Conservation (phyloP, 1,139 yeast genomes). For the Eremothecium sinecaudum region DNA sequence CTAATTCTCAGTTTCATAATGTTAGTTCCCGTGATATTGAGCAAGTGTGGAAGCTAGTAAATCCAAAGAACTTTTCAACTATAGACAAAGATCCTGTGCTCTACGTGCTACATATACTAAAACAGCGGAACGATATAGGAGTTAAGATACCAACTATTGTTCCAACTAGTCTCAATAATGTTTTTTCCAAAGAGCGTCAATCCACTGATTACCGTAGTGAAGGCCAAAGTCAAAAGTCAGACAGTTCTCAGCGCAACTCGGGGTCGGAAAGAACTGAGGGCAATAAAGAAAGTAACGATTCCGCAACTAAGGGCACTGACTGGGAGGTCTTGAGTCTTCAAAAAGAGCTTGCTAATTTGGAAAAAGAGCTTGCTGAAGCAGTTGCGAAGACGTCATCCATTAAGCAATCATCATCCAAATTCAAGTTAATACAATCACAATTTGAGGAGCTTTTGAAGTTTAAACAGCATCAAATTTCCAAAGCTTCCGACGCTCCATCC, state of each 20-base stretch:
- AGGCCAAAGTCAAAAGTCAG: constrained; percentile 36
- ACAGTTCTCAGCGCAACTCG: constrained; percentile 25
- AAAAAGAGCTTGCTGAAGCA: constrained; percentile 50
- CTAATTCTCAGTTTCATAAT: constrained; percentile 57
- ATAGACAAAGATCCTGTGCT: constrained; percentile 90
- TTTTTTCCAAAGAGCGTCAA: constrained; percentile 80
- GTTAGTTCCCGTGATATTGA: constrained; percentile 84
- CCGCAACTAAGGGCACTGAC: constrained; percentile 61
- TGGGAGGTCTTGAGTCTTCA: constrained; percentile 84
- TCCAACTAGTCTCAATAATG: constrained; percentile 86
- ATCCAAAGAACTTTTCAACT: constrained; percentile 77
- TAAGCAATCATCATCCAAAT: constrained; percentile 20
- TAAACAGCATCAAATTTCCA: constrained; percentile 40
- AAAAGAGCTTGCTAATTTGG: constrained; percentile 69
- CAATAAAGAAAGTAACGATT: constrained; percentile 56
- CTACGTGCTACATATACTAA: constrained; percentile 80
- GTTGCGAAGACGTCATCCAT: constrained; percentile 37
- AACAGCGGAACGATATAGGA: constrained; percentile 74
- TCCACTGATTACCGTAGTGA: constrained; percentile 56
- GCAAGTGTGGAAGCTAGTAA: constrained; percentile 90
- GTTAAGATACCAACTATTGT: constrained; percentile 85
- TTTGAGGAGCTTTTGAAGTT: constrained; percentile 72
- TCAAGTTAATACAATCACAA: constrained; percentile 52
- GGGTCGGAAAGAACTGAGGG: constrained; percentile 25
- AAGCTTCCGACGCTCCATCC: constrained; percentile 16